These are phyloP conservation scores for Pichia paraexigua DNA, from an alignment of 805 yeast species.

Conservation along the genomic window DNA sequence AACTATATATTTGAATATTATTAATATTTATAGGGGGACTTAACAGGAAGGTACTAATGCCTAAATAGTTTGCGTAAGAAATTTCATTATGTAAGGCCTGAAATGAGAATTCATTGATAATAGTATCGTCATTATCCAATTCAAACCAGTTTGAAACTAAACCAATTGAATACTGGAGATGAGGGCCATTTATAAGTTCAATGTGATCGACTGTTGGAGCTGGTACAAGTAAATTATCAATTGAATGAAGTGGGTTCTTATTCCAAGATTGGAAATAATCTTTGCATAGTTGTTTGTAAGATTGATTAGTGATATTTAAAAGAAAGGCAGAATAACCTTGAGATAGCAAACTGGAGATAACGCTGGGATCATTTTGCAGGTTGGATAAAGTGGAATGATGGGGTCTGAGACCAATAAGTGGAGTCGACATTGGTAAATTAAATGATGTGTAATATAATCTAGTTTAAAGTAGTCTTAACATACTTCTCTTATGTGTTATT, in stretches of 20 bases:
- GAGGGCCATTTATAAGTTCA: constrained; percentile 31
- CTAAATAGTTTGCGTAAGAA: constrained; percentile 50
- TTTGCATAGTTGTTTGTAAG: constrained; percentile 39
- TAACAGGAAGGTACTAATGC: constrained; percentile 45
- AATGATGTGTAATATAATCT: too few species aligned
- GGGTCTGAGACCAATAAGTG: constrained; percentile 40
- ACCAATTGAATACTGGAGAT: constrained; percentile 41
- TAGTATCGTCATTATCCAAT: constrained; percentile 43
- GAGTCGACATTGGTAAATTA: too few species aligned
- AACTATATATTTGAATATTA: constrained; percentile 44
- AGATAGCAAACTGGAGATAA: constrained; percentile 20
- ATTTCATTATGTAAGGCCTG: constrained; percentile 55
- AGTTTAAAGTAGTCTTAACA: too few species aligned
- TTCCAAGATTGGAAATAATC: constrained; percentile 29
- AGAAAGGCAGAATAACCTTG: constrained; percentile 46
- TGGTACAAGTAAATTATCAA: constrained; percentile 29
- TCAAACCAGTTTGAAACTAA: constrained; percentile 65
- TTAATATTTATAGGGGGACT: constrained; percentile 58
- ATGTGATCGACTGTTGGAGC: constrained; percentile 22
- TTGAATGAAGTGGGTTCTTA: neutral
- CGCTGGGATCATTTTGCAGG: constrained; percentile 23
- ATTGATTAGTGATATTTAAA: constrained; percentile 45
- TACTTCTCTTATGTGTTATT: too few species aligned
- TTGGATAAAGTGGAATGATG: constrained; percentile 25
- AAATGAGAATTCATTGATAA: constrained; percentile 43